A percentile compares a stretch with the other conserved stretches of the same genome.
These are phyloP conservation scores for Brassica cretica DNA, from an alignment of 345 rosid genomes.

Conservation along the genomic window DNA sequence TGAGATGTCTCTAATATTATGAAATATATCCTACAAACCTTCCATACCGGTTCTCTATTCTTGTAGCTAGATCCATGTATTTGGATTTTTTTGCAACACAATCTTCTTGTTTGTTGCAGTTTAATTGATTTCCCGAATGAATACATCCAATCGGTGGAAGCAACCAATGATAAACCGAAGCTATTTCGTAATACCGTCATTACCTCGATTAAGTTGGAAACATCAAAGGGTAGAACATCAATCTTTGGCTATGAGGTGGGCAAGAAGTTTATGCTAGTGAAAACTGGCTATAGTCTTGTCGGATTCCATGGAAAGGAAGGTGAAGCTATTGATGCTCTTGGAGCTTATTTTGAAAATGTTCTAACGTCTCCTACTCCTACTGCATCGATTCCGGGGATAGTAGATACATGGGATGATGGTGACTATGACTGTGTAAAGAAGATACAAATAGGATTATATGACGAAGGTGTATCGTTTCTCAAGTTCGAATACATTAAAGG, in stretches of 20 bases:
- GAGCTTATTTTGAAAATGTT: not conserved
- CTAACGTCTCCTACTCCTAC: not conserved
- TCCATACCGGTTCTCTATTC: no score
- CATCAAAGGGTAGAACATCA: constrained; percentile 12
- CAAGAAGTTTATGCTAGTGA: not conserved
- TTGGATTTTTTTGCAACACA: no score
- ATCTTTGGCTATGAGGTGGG: not conserved
- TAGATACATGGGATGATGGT: no score
- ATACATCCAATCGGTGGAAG: constrained; percentile 23
- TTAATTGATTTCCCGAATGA: constrained; percentile 14
- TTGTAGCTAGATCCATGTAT: no score
- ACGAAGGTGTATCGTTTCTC: no score
- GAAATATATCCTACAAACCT: no score
- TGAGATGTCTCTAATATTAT: no score
- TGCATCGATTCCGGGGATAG: no score
- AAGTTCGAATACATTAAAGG: no score
- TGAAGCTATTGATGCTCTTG: not conserved
- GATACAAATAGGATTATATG: no score
- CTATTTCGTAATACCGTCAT: not conserved
- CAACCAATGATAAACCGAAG: not conserved
- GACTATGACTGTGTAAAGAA: no score
- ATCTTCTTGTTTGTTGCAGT: not conserved
- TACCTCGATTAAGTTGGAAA: constrained; percentile 22
- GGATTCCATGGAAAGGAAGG: not conserved
- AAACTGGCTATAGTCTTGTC: not conserved